Base-by-base conservation (phyloP, 2,329 filamentous ascomycete genomes). In the Biscogniauxia marginata region DNA sequence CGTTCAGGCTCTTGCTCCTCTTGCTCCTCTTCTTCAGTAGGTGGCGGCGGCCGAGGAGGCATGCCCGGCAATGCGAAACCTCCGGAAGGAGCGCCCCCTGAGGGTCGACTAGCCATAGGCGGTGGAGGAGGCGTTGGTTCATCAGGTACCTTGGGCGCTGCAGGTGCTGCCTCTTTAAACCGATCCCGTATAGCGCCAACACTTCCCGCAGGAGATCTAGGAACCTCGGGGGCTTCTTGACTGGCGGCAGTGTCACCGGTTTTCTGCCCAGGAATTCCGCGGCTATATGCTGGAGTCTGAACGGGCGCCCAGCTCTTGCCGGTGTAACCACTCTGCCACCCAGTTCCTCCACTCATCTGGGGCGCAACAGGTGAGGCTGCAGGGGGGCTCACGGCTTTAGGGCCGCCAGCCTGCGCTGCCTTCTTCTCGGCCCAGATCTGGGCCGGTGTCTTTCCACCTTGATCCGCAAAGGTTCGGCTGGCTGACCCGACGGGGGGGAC, bases 381-480 rank as follows among this genome's bases (percentile, higher is more conserved):
- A 6, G 74, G 61, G 21, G 77, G 70, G 52, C 75, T 69, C 46
- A 82, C 70, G 19, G 78, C 72, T 50, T 79, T 73, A 23, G 78
- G 75, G 50, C 81, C 77, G 47, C 83, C 87, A 51, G 87, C 82
- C 71, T 95, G 86, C 58, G 86, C 87, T 39, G 90, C 93, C 79
- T 98, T 98, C 79, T 93, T 96, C 79, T 99, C 95, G 0, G 93
- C 93, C 95, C 95, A 99, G 34, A 96, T 77, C 73, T 99, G 95
- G 24, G 95, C 93, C 6, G 95, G 95, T 4, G 95, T 98, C 79
- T 98, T 99, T 60, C 95, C 95, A 61, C 90, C 93, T 72, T 96
- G 81, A 64, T 97, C 93, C 16, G 95, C 95, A 77, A 98, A 99
- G 0, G 92, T 96, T 68, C 91, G 87, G 75, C 91, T 96, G 39